Conservation (phyloP, 2,329 filamentous ascomycete genomes). For the Verticillium nonalfalfae region DNA sequence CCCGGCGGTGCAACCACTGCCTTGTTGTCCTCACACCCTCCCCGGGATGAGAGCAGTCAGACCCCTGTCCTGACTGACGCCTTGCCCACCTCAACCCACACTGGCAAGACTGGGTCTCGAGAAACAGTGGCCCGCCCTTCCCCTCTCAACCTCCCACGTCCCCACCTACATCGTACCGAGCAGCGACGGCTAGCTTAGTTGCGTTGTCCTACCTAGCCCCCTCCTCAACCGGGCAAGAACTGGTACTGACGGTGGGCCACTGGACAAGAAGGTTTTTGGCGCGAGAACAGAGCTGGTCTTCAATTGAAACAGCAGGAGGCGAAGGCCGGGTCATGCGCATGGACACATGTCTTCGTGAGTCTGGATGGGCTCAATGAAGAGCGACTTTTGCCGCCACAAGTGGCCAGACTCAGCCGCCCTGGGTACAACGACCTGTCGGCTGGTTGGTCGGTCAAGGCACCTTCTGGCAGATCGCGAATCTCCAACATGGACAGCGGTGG, state of each 20-base stretch:
- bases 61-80: slow-evolving; percentile 3
- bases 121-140: slow-evolving; percentile 4
- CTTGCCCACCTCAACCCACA: neutral
- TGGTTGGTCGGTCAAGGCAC: neutral
- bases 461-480: neutral
- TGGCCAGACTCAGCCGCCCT: neutral
- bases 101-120: neutral
- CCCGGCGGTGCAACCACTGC: neutral
- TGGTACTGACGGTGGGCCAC: neutral
- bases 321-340: neutral
- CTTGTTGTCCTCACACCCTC: neutral
- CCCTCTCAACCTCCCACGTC: slow-evolving; percentile 1
- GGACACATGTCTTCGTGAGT: neutral
- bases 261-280: neutral
- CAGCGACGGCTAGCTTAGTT: slow-evolving; percentile 8
- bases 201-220: neutral
- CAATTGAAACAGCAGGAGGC: neutral
- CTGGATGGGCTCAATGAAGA: neutral
- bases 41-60: slow-evolving; percentile 1
- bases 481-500: neutral
- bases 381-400: neutral
- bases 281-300: neutral
- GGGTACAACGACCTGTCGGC: neutral
- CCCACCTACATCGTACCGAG: slow-evolving; percentile 8
- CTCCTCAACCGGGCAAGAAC: neutral